Conservation (phyloP, 495 filamentous ascomycete genomes). For the Beverwykella pulmonaria region DNA sequence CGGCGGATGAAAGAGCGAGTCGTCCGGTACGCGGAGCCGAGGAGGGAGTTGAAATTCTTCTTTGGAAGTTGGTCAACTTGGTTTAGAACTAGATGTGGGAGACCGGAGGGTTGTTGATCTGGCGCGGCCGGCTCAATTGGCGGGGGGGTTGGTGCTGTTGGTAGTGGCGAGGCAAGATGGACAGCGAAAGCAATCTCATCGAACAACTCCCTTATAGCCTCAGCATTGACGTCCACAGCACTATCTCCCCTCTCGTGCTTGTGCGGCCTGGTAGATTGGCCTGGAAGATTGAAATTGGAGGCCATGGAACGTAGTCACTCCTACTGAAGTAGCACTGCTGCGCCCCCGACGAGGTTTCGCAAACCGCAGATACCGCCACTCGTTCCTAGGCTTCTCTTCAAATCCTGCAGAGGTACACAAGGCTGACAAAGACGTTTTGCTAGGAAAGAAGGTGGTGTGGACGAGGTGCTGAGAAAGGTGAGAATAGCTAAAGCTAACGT, state of each 20-base stretch:
- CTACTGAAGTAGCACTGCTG: neutral
- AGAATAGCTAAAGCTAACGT: neutral
- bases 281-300: neutral
- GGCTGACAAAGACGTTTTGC: neutral
- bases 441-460: neutral
- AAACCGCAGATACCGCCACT: no score
- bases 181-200: neutral
- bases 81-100: neutral
- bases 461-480: neutral
- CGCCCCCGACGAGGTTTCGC: neutral
- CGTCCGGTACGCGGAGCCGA: constrained; percentile 1
- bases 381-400: no score
- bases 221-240: neutral
- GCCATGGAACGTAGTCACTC: neutral
- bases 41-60: neutral
- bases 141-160: neutral
- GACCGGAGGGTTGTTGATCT: neutral
- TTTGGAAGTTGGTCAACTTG: neutral
- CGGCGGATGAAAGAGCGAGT: neutral
- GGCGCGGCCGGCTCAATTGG: neutral
- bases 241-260: constrained; percentile 1
- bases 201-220: neutral
- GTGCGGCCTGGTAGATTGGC: neutral
- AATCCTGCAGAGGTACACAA: no score
- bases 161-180: neutral